A percentile compares a stretch with the other conserved stretches of the same genome.
Conservation (phyloP, 179 eudicot genomes). For the Nepenthes alata region DNA sequence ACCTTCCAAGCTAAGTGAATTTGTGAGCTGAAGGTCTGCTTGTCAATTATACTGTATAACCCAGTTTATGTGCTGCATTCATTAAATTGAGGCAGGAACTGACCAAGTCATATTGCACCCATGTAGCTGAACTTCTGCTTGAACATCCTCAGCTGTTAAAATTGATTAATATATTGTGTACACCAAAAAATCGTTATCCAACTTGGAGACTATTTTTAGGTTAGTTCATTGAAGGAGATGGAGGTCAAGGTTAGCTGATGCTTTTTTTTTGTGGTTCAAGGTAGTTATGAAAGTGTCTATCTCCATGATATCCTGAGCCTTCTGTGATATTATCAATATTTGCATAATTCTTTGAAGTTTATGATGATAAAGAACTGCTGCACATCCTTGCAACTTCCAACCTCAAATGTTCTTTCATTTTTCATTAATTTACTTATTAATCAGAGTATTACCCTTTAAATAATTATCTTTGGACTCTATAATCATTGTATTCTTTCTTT, state of each 20-base stretch:
- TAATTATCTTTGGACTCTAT: constrained; percentile 15
- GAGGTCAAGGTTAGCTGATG: constrained; percentile 2
- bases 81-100: too few species aligned
- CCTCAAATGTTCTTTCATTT: constrained; percentile 8
- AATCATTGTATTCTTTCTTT: constrained; percentile 5
- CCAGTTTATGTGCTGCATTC: too few species aligned
- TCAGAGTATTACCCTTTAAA: constrained; percentile 11
- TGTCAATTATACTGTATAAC: too few species aligned
- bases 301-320: constrained; percentile 5
- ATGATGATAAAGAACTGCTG: constrained; percentile 2
- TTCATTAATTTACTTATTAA: constrained; percentile 2
- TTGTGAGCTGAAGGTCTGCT: too few species aligned
- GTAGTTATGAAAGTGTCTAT: neutral
- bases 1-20: too few species aligned
- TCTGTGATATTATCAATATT: constrained; percentile 2
- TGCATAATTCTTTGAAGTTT: neutral
- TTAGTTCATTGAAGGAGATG: constrained; percentile 9
- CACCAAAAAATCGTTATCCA: constrained; percentile 3
- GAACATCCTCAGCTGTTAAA: neutral
- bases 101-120: neutral
- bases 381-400: constrained; percentile 21
- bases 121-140: neutral
- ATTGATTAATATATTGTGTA: neutral
- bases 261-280: constrained; percentile 15
- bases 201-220: too few species aligned